These are phyloP conservation scores for Tardiomyces digboiensis DNA, from an alignment of 1,139 yeast species.

Conservation along the genomic window DNA sequence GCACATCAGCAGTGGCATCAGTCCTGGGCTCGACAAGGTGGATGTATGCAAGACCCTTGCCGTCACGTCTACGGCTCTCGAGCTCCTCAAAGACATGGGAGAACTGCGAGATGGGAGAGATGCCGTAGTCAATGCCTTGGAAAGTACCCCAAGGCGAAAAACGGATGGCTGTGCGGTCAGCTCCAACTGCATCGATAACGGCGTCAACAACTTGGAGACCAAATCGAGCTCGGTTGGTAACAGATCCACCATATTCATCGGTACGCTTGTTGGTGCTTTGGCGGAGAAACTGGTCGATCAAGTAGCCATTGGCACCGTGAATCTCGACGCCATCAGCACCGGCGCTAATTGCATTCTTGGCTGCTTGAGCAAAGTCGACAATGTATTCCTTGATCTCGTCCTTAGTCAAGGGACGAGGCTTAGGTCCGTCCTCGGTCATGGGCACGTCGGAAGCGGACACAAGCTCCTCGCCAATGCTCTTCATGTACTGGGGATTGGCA, in stretches of 20 bases:
- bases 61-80: slow-evolving; percentile 21
- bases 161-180: slow-evolving; percentile 42
- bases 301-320: slow-evolving; percentile 59
- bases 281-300: slow-evolving; percentile 45
- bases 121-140: slow-evolving; percentile 14
- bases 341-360: slow-evolving; percentile 40
- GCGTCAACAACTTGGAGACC: slow-evolving; percentile 43
- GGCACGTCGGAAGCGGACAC: slow-evolving; percentile 23
- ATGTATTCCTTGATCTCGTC: slow-evolving; percentile 36
- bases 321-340: slow-evolving; percentile 65
- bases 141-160: slow-evolving; percentile 42
- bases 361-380: slow-evolving; percentile 33
- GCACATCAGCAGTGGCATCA: not conserved
- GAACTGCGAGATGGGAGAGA: slow-evolving; percentile 21
- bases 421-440: slow-evolving; percentile 46
- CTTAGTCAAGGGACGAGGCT: slow-evolving; percentile 35
- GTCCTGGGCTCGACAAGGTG: slow-evolving; percentile 42
- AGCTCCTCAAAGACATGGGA: slow-evolving; percentile 22
- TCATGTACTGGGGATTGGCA: slow-evolving; percentile 23
- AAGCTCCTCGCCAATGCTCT: slow-evolving; percentile 22
- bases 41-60: slow-evolving; percentile 39
- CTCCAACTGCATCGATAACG: slow-evolving; percentile 40
- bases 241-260: slow-evolving; percentile 60
- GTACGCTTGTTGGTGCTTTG: slow-evolving; percentile 46
- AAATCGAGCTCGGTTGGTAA: slow-evolving; percentile 52